phyloP scores from a whole-genome alignment of 2,329 filamentous ascomycete genomes.

The Emmonsia crescens region DNA sequence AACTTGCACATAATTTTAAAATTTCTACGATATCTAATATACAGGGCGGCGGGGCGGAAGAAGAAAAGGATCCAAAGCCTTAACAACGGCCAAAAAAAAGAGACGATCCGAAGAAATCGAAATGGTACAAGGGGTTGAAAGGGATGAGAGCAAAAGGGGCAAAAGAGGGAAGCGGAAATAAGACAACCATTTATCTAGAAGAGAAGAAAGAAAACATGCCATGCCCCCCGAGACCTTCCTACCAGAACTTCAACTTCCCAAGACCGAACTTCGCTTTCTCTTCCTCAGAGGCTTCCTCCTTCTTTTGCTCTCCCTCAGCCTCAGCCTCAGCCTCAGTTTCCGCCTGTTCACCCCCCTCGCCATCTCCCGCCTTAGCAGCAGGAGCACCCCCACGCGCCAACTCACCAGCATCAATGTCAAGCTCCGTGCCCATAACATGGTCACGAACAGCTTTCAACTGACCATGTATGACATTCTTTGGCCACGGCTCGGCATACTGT shows the following conservation, averaged over 20 bases:
- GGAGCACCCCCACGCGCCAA: neutral
- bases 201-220: neutral
- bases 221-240: neutral
- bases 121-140: too few relatives aligned
- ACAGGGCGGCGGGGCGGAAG: too few relatives aligned
- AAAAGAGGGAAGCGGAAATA: too few relatives aligned
- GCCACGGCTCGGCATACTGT: constrained; percentile 33
- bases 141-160: too few relatives aligned
- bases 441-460: constrained; percentile 27
- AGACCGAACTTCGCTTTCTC: constrained; percentile 8
- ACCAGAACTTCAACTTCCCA: constrained; percentile 12
- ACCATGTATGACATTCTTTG: constrained; percentile 33
- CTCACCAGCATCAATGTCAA: neutral
- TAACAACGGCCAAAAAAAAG: too few relatives aligned
- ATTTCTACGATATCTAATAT: too few relatives aligned
- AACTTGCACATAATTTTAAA: too few relatives aligned
- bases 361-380: neutral
- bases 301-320: neutral
- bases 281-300: constrained; percentile 6
- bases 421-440: constrained; percentile 23
- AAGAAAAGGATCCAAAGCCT: too few relatives aligned
- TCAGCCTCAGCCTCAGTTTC: neutral
- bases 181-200: neutral
- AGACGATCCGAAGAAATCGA: too few relatives aligned
- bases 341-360: neutral